phyloP scores from a whole-genome alignment of 495 filamentous ascomycete species.

The Recurvomyces mirabilis region DNA sequence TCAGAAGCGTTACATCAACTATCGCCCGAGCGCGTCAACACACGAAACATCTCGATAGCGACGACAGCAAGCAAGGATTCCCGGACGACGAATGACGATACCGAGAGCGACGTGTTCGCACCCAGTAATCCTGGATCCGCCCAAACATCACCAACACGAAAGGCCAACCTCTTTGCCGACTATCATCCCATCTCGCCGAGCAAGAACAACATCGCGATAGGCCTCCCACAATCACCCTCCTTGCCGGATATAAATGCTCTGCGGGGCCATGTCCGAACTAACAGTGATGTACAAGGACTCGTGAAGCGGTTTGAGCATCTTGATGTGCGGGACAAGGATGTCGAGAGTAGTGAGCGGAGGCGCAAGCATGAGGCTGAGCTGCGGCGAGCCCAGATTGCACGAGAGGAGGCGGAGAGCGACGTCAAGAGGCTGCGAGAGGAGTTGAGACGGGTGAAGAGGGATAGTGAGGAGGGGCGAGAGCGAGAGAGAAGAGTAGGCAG shows the following conservation, averaged over 20 bases:
- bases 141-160: conserved; percentile 12
- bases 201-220: conserved; percentile 14
- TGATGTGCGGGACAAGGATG: conserved; percentile 30
- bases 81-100: conserved; percentile 1
- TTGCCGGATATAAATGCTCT: conserved; percentile 38
- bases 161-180: conserved; percentile 16
- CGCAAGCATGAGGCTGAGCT: conserved; percentile 60
- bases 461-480: conserved; percentile 58
- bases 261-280: conserved; percentile 32
- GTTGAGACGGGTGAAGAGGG: conserved; percentile 37
- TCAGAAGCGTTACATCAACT: conserved; percentile 50
- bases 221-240: conserved; percentile 41
- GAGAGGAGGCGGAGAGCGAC: conserved; percentile 70
- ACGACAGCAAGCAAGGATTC: conserved; percentile 8
- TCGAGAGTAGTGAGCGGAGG: conserved; percentile 41
- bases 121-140: background rate
- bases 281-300: conserved; percentile 74
- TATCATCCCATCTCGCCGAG: conserved; percentile 3
- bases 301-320: conserved; percentile 74
- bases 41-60: conserved; percentile 17
- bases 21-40: conserved; percentile 71
- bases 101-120: conserved; percentile 34
- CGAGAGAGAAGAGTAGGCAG: conserved; percentile 65
- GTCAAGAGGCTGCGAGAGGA: conserved; percentile 53
- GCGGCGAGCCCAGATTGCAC: conserved; percentile 67